Evolutionary conservation across 208 protist genomes (phyloP).

Genomic region (Acanthamoeba rhysodes): DNA sequence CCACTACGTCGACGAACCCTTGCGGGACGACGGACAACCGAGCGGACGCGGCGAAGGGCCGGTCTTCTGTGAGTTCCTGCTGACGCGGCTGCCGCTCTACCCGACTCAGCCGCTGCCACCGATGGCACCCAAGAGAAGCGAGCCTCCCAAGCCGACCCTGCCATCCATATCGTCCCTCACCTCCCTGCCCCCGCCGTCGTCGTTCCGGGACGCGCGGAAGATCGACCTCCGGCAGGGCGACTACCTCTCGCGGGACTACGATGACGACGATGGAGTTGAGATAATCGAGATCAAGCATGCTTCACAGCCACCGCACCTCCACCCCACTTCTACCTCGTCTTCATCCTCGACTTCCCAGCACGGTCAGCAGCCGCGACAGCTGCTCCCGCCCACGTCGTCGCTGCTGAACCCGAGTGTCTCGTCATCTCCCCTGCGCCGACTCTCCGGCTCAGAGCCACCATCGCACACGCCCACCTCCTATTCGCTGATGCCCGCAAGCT

Average conservation of each 20-base stretch:
- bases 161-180: slow-evolving; percentile 56
- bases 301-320: background rate
- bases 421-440: background rate
- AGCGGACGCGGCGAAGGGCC: background rate
- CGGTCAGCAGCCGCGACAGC: background rate
- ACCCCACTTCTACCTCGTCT: background rate
- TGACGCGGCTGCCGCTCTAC: slow-evolving; percentile 23
- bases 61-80: slow-evolving; percentile 43
- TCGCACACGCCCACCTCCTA: background rate
- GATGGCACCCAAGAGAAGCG: background rate
- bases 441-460: background rate
- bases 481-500: background rate
- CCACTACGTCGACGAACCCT: background rate
- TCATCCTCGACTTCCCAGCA: background rate
- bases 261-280: slow-evolving; percentile 12
- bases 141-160: slow-evolving; percentile 24
- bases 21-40: background rate
- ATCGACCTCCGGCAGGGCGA: background rate
- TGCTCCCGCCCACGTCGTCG: background rate
- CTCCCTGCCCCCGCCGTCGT: slow-evolving; percentile 1
- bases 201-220: slow-evolving; percentile 19
- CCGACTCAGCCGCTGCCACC: background rate
- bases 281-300: slow-evolving; percentile 35
- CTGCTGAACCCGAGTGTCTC: background rate
- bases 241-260: background rate